phyloP scores from a whole-genome alignment of 2,329 filamentous ascomycete genomes.

The Thelonectria rubi region DNA sequence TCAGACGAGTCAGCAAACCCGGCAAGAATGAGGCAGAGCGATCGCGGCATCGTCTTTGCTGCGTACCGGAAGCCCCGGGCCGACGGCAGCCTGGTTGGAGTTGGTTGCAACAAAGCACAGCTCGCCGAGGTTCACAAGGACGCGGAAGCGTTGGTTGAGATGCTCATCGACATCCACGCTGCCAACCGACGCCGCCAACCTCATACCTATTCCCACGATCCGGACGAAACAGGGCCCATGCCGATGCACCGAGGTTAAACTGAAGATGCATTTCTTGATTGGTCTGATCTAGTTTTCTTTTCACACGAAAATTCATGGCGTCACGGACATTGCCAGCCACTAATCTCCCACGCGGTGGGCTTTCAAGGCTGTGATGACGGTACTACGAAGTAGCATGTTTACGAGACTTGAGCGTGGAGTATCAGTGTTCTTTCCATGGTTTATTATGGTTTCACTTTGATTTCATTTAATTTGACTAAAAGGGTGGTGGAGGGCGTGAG shows the following conservation, averaged over 20 bases:
- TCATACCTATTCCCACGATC: conserved; percentile 36
- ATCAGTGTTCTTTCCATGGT: conserved; percentile 27
- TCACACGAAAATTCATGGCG: conserved; percentile 43
- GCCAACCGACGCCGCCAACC: conserved; percentile 49
- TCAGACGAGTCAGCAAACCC: conserved; percentile 40
- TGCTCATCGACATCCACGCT: conserved; percentile 61
- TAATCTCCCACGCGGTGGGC: conserved; percentile 16
- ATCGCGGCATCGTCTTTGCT: conserved; percentile 65
- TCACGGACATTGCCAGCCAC: conserved; percentile 30
- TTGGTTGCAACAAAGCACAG: conserved; percentile 50
- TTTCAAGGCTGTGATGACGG: conserved; percentile 23
- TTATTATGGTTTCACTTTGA: neutral
- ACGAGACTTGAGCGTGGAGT: conserved; percentile 23
- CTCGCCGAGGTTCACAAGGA: conserved; percentile 58
- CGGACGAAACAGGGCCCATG: conserved; percentile 53
- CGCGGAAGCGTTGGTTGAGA: conserved; percentile 62
- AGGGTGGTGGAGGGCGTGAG: conserved; percentile 6
- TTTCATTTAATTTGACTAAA: neutral
- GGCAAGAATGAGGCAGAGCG: conserved; percentile 43
- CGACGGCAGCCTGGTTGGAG: conserved; percentile 48
- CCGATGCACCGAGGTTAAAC: conserved; percentile 38
- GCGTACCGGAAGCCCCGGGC: conserved; percentile 60
- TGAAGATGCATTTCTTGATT: neutral
- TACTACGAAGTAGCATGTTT: conserved; percentile 32
- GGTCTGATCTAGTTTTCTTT: conserved; percentile 11